Evolutionary conservation across 805 yeast species (phyloP).

Genomic region (Sugiyamaella smithiae): DNA sequence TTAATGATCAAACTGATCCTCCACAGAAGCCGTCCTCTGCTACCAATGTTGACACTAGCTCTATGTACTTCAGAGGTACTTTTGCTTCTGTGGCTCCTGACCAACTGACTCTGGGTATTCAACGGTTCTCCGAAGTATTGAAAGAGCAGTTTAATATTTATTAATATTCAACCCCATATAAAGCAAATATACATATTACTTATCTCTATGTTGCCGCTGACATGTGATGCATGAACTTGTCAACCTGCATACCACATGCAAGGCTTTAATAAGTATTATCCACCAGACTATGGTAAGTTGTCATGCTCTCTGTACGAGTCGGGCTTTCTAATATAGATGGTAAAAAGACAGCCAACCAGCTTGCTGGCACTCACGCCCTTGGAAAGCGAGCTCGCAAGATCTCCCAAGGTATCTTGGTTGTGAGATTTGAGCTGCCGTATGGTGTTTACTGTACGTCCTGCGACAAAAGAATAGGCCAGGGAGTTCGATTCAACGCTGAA

Average conservation of each 20-base stretch:
- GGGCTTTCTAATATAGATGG: constrained; percentile 26
- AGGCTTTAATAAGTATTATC: constrained; percentile 34
- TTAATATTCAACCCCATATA: no score
- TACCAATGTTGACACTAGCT: constrained; percentile 23
- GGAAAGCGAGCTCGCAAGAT: constrained; percentile 30
- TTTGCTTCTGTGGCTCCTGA: constrained; percentile 39
- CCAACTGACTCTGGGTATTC: constrained; percentile 33
- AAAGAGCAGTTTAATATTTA: constrained; percentile 21
- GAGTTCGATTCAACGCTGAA: constrained; percentile 34
- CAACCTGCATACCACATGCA: neutral
- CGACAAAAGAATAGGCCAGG: constrained; percentile 27
- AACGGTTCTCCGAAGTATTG: constrained; percentile 34
- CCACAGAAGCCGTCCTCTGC: constrained; percentile 34
- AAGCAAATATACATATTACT: no score
- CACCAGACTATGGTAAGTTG: constrained; percentile 34
- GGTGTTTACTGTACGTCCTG: constrained; percentile 30
- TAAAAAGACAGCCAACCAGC: constrained; percentile 27
- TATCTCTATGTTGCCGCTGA: no score
- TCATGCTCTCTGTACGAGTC: neutral
- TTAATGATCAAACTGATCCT: constrained; percentile 28
- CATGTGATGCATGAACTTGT: no score
- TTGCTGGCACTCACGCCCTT: constrained; percentile 30
- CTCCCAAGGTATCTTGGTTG: constrained; percentile 27
- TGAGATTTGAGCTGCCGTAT: constrained; percentile 34
- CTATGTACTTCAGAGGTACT: constrained; percentile 42